phyloP scores from a whole-genome alignment of 495 filamentous ascomycete species.

The Lichina pygmaea region DNA sequence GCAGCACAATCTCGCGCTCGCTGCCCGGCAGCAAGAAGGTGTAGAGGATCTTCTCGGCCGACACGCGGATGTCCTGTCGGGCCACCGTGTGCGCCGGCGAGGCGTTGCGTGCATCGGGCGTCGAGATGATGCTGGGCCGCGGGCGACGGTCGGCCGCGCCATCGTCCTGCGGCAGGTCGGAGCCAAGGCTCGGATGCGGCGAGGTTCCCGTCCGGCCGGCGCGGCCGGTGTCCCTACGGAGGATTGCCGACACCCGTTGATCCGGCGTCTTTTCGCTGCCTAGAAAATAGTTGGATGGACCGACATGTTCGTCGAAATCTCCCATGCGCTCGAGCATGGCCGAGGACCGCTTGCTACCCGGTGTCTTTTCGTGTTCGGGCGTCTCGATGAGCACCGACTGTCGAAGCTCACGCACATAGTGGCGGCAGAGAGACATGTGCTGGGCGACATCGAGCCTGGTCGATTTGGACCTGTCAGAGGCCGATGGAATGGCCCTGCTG shows the following conservation, averaged over 20 bases:
- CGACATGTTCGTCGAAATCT: constrained; percentile 31
- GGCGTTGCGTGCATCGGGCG: constrained; percentile 25
- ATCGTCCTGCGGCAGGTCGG: constrained; percentile 15
- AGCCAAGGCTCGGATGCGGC: constrained; percentile 17
- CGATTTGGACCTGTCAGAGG: not conserved
- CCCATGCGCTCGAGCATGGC: constrained; percentile 45
- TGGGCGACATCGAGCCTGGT: constrained; percentile 94
- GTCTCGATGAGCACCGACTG: constrained; percentile 82
- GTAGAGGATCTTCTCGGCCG: constrained; percentile 92
- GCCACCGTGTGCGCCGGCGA: constrained; percentile 68
- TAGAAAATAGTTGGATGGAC: constrained; percentile 22
- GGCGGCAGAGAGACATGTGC: constrained; percentile 91
- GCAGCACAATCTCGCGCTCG: constrained; percentile 83
- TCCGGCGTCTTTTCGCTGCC: constrained; percentile 36
- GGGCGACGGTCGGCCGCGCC: constrained; percentile 19
- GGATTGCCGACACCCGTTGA: constrained; percentile 65
- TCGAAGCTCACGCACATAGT: constrained; percentile 89
- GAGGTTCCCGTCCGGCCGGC: constrained; percentile 27
- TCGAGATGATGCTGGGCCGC: constrained; percentile 41
- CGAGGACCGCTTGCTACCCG: constrained; percentile 60
- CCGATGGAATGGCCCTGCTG: not conserved
- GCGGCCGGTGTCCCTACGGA: constrained; percentile 44
- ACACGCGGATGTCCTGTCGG: constrained; percentile 65
- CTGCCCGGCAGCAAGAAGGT: constrained; percentile 79
- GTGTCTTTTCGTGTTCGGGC: constrained; percentile 53